A percentile compares a stretch with the other conserved stretches of the same genome.
phyloP scores from a whole-genome alignment of 495 filamentous ascomycete genomes.

The Penicillium daleae region DNA sequence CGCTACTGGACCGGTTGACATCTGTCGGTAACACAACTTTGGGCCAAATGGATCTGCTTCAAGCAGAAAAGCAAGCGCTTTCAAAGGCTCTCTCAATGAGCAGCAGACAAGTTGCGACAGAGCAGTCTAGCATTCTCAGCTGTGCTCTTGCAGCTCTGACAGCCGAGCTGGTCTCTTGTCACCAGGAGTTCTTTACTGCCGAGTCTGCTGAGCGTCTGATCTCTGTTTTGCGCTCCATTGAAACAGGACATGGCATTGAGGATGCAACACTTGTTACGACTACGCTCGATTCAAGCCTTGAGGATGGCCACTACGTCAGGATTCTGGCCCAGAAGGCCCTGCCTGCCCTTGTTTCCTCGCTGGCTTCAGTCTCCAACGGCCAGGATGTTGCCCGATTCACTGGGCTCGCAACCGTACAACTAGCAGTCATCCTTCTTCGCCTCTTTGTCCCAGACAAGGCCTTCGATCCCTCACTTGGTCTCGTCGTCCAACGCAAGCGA shows the following conservation, averaged over 20 bases:
- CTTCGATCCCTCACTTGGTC: conserved; percentile 81
- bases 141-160: conserved; percentile 53
- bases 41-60: conserved; percentile 64
- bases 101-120: conserved; percentile 49
- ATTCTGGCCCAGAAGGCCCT: conserved; percentile 36
- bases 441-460: conserved; percentile 85
- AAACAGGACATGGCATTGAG: conserved; percentile 19
- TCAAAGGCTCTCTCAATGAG: conserved; percentile 55
- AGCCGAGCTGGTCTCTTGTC: conserved; percentile 49
- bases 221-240: conserved; percentile 30
- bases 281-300: conserved; percentile 28
- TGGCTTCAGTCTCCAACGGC: conserved; percentile 21
- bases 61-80: conserved; percentile 66
- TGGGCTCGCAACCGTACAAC: conserved; percentile 40
- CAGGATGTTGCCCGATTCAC: conserved; percentile 27
- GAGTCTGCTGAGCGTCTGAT: conserved; percentile 35
- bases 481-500: conserved; percentile 70
- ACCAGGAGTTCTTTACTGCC: conserved; percentile 42
- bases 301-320: conserved; percentile 41
- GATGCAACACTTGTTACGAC: conserved; percentile 21
- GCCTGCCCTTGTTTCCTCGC: conserved; percentile 36
- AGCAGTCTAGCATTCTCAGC: conserved; percentile 51
- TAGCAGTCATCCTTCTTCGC: conserved; percentile 56
- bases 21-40: conserved; percentile 57
- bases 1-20: conserved; percentile 59